Evolutionary conservation across 495 filamentous ascomycete species (phyloP), one percentile per base, ranked within the genome.

Genomic region (Penicillium angulare): DNA sequence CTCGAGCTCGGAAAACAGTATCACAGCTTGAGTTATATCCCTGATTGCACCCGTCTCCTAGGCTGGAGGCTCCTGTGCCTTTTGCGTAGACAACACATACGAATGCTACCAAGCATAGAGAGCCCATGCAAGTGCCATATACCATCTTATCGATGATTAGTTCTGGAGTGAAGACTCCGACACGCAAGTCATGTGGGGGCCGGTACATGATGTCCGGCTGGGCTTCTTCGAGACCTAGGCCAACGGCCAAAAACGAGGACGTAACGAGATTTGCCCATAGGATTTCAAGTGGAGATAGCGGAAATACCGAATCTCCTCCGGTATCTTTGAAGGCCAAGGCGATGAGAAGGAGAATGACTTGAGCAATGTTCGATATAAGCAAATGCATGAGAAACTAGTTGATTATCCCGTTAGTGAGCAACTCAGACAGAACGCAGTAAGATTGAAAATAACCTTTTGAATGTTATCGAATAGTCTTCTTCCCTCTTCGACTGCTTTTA

Each of bases 251-350:
- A 62, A 90, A 83, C 2, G 82, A 85, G 15, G 85, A 89, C 1
- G 87, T 90, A 24, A 89, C 65, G 72, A 90, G 83, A 65, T 88
- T 91, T 55, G 88, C 84, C 86, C 86, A 90, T 26, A 91, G 69
- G 47, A 90, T 88, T 47, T 89, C 80, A 5, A 91, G 73, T 17
- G 87, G 87, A 3, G 85, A 81, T 34, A 91, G 74, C 12, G 87
- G 87, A 59, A 89, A 91, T 3, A 90, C 85, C 2, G 87, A 90
- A 33, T 82, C 71, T 2, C 76, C 78, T 0, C 72, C 65, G 0
- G 57, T 33, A 59, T 91, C 87, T 58, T 86, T 84, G 72, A 91
- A 89, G 3, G 72, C 84, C 1, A 91, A 78, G 35, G 86, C 87
- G 43, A 85, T 79, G 13, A 91, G 78, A 15, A 91, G 73, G 12